These are phyloP conservation scores for Panaeolus cyanescens DNA, from an alignment of 768 basidiomycete species.

Conservation along the genomic window DNA sequence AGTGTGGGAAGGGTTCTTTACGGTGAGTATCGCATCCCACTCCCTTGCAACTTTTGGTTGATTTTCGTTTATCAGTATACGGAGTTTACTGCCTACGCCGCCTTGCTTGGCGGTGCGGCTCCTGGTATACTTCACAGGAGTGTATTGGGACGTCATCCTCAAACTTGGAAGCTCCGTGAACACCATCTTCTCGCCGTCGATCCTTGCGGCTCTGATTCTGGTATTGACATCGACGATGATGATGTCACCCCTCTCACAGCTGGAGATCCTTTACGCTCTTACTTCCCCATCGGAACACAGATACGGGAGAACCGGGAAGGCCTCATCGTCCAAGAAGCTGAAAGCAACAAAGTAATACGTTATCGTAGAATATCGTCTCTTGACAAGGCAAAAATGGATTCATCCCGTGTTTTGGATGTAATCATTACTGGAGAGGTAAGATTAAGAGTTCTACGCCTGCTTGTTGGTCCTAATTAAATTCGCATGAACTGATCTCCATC, in stretches of 20 bases:
- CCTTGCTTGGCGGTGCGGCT: constrained; percentile 67
- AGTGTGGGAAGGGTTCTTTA: constrained; percentile 80
- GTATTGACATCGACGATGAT: constrained; percentile 32
- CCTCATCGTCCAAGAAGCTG: constrained; percentile 49
- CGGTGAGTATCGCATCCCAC: constrained; percentile 41
- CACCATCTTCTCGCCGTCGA: constrained; percentile 53
- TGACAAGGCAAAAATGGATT: constrained; percentile 18
- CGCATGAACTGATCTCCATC: background rate
- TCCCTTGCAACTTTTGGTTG: background rate
- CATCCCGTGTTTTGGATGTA: constrained; percentile 50
- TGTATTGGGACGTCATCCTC: constrained; percentile 79
- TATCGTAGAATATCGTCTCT: constrained; percentile 30
- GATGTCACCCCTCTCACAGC: constrained; percentile 41
- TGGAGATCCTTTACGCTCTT: constrained; percentile 64
- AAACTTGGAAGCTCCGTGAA: constrained; percentile 88
- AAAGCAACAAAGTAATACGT: constrained; percentile 25
- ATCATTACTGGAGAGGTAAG: constrained; percentile 76
- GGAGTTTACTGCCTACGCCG: constrained; percentile 84
- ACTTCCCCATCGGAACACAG: constrained; percentile 47
- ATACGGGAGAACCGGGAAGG: constrained; percentile 50
- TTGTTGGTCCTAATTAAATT: background rate
- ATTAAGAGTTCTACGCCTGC: background rate
- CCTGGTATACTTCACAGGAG: constrained; percentile 72
- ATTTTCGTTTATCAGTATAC: constrained; percentile 54
- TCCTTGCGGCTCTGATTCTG: constrained; percentile 29